Base-by-base conservation (phyloP, 2,329 filamentous ascomycete species). In the Catunica adiposa region DNA sequence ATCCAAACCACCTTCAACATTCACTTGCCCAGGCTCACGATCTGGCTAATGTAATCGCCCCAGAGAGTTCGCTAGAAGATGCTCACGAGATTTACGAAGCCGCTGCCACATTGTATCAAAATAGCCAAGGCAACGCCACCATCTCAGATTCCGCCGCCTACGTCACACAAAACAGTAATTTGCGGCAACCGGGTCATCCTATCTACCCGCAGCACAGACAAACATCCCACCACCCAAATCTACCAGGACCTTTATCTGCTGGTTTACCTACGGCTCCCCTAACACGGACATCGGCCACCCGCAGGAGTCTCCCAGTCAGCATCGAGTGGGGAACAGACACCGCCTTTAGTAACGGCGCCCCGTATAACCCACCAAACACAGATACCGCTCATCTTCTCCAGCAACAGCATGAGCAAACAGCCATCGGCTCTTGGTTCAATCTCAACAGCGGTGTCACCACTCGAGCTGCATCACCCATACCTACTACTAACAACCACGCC, bases 251-350 rank as follows among this genome's bases (percentile, higher is more conserved):
- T 3, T 56, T 38, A 22, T 37, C 29, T 34, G 29, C 29, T 34
- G 29, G 29, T 11, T 34, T 34, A 5, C 29, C 29, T 34, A 11
- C 5, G 5, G 29, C 29, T 37, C 20, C 48, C 11, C 50, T 14
- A 31, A 17, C 20, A 9, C 17, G 23, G 20, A 15, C 6, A 7
- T 25, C 44, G 8, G 25, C 29, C 34, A 51, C 31, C 51, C 53
- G 51, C 34, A 51, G 48, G 17, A 53, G 40, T 20, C 14, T 51
- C 3, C 48, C 47, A n/a, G 42, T 50, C 38, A 57, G 76, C 54
- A 71, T 84, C 47, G 76, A 78, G 59, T 86, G 80, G 77, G 83
- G 83, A 8, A 83, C 83, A 0, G 83, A 87, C 65, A 65, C 73
- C n/a, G 78, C 71, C 57, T 87, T 87, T 64, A 73, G 70, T 59